Conservation (phyloP, 1,284 basidiomycete genomes). For the Ganoderma lucidum region DNA sequence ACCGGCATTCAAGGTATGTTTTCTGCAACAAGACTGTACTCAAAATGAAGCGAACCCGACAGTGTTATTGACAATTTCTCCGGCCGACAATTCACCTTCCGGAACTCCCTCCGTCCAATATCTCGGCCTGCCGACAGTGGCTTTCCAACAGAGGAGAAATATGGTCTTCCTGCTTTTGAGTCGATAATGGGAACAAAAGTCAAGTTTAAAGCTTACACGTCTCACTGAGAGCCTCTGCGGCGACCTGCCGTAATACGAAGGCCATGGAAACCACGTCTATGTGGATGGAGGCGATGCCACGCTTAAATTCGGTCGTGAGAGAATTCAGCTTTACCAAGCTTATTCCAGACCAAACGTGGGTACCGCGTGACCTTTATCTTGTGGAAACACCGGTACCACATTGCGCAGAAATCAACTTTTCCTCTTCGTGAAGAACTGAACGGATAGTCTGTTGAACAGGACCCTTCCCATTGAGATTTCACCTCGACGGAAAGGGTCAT, state of each 20-base stretch:
- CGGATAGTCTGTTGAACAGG: no score
- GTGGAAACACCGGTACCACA: background rate
- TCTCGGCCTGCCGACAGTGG: no score
- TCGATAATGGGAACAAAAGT: background rate
- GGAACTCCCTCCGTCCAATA: background rate
- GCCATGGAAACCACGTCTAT: background rate
- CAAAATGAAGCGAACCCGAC: no score
- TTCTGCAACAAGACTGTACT: background rate
- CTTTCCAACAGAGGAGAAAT: no score
- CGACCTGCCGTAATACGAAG: slow-evolving; percentile 7
- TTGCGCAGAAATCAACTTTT: no score
- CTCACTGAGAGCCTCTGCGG: background rate
- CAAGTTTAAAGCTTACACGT: background rate
- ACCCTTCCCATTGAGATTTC: no score
- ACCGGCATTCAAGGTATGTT: background rate
- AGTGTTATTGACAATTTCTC: background rate
- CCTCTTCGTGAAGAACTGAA: no score
- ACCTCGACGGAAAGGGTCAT: no score
- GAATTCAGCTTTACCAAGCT: background rate
- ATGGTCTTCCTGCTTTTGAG: no score
- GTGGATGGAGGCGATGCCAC: slow-evolving; percentile 14
- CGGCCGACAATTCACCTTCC: background rate
- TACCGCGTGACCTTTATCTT: background rate
- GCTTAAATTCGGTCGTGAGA: slow-evolving; percentile 12
- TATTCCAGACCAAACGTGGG: background rate